Base-by-base conservation (phyloP, 1,139 yeast species). In the Candida labiduridarum region DNA sequence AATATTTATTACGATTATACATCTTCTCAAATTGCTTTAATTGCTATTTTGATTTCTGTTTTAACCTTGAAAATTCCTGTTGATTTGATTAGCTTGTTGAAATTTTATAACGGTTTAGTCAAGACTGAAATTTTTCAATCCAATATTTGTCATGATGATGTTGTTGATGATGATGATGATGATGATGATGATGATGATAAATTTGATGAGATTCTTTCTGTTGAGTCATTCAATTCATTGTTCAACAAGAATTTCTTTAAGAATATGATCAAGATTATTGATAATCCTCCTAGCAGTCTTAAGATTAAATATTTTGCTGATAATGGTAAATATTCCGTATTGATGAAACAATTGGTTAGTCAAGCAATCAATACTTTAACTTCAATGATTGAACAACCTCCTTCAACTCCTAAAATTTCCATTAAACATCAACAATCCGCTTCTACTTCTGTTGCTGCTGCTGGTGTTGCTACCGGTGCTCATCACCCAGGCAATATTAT, bases 21-120 rank as follows among this genome's bases (percentile, higher is more conserved):
- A 22, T 68, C 83, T 18, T 79, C 84, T 33, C 79, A 83, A 54
- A 76, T 85, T 53, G 84, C 87, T 11, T 69, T 82, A 59, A 81
- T 85, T 29, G 72, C 85, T 35, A 74, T 64, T 36, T 53, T 80
- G 47, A 59, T 66, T 33, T 52, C 66, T 11, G 60, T 63, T 36
- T 59, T 68, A 46, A 62, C 65, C 29, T 65, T 68, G 49, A 63
- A 65, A 45, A 59, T 71, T 39, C 71, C 72, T 15, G 60, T 71
- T 47, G 62, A 63, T 50, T 55, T 66, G 49, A 53, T 59, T 29
- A 54, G 59, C 34, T 57, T 62, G 49, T 55, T 66, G 46, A 57
- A 53, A 41, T 64, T 59, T 52, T 64, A 58, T 51, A 65, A 66
- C 52, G 60, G 58, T 42, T 53, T 59, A 44, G 50, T 63, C 38